Evolutionary conservation across 2,329 filamentous ascomycete species (phyloP), one percentile per base, ranked within the genome.

Genomic region (Trichothecium sympodiale): DNA sequence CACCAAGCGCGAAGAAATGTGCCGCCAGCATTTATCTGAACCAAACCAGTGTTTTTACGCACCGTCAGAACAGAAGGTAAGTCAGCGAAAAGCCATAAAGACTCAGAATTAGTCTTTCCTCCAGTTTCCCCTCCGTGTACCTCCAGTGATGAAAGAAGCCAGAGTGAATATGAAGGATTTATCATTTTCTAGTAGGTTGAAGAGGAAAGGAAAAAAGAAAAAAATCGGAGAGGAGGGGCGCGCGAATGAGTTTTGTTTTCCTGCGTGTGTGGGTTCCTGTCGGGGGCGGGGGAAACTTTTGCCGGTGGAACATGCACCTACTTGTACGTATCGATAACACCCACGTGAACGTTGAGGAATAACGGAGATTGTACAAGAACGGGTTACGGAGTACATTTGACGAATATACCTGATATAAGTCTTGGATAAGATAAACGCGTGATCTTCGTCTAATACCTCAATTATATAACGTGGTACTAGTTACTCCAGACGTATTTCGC

Each of bases 101-200:
- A 10, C 10, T 6, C 20, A 10, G 20, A 25, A 10, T 65, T 56
- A 38, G 48, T 78, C 76, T 82, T 51, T 76, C 76, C 74, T 74
- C 69, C 75, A 71, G 62, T 80, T 81, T 81, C 77, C 77, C 77
- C 75, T 80, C 77, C 69, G 65, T 57, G 45, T 42, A 52, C 63
- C 65, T 68, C 64, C 70, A 64, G 39, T 23, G 60, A 58, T 57
- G 53, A 63, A 60, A 60, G 63, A 65, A 70, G 59, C 64, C 69
- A 72, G 75, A 80, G 76, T 81, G 76, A 80, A 82, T 81, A 72
- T 69, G 72, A 64, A 69, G 66, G 67, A 69, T 64, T 56, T 38
- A 46, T 50, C 44, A 50, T 54, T 59, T 60, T 60, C 59, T 61
- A 61, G 59, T 61, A 61, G 58, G 56, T 61, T 60, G 44, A 49